Base-by-base conservation (phyloP, 768 basidiomycete genomes). In the Heimioporus sp. region DNA sequence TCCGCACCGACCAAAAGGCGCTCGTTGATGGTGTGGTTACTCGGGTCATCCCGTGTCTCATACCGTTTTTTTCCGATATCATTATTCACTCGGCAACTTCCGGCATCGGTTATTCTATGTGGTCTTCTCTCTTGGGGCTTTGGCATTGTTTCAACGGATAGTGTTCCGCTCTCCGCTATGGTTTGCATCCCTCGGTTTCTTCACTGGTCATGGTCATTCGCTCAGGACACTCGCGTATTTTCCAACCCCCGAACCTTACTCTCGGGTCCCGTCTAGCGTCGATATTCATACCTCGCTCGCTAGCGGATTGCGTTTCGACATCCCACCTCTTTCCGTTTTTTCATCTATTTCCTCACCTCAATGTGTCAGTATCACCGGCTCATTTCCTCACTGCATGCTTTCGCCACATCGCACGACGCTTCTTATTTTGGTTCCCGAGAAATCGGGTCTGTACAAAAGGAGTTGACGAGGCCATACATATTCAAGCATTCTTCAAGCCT, bases 261-360 rank as follows among this genome's bases (percentile, higher is more conserved):
- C 67, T 65, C 64, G 67, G 72, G 71, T 46, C 28, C 58, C 58
- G 50, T 55, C 55, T 60, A 61, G 64, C 68, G 58, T 65, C 69
- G 71, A 71, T 73, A 77, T 77, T 77, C 73, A 76, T 78, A 69
- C 72, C 71, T 74, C 74, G 66, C 67, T 67, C 61, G 72, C 63
- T 69, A 64, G 59, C 57, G 59, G 67, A 36, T 51, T 49, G 13
- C 58, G 55, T 65, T 61, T 40, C 57, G 48, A 52, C 60, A 56
- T 58, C 57, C 48, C 50, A 46, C 54, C 57, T 46, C 58, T 58
- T 60, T 60, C 52, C 49, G 48, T 56, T 60, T 62, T 39, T 60
- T 48, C 60, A 45, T 61, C 54, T 61, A 58, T 64, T 59, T 66
- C 58, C 48, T 54, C 59, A 48, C 57, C 57, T 68, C 74, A 74